Evolutionary conservation across 257 asterid species (phyloP).

Genomic region (Datura wrightii): DNA sequence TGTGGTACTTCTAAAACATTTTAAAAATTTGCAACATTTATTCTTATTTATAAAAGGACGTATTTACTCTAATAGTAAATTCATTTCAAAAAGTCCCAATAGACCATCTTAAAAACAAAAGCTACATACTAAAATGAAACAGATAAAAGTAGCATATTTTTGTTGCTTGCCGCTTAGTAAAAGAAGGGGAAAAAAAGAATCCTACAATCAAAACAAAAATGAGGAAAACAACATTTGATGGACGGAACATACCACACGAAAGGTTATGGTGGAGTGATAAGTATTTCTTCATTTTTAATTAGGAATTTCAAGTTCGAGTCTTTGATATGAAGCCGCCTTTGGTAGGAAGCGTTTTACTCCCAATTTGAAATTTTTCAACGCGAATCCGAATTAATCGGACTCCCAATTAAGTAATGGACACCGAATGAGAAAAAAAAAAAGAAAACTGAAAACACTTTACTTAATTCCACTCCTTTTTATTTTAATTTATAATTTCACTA

Average conservation of each 20-base stretch:
- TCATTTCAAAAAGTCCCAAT: neutral
- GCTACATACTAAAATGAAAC: neutral
- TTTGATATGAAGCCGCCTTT: no score
- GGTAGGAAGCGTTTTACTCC: no score
- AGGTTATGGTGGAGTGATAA: no score
- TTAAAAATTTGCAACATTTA: neutral
- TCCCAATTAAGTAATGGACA: no score
- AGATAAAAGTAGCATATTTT: accelerated
- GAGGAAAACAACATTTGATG: neutral
- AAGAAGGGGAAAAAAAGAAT: neutral
- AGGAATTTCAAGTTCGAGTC: no score
- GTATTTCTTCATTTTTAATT: no score
- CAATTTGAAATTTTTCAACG: no score
- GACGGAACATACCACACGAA: neutral
- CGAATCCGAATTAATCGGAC: no score
- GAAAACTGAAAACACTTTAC: no score
- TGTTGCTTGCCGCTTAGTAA: neutral
- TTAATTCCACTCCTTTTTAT: no score
- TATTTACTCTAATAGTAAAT: neutral
- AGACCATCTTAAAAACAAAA: neutral
- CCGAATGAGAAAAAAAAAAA: no score
- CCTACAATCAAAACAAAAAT: neutral
- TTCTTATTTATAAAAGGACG: neutral
- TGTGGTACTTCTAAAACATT: neutral
- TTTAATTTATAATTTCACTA: no score